Evolutionary conservation across 306 rosid species (phyloP), one percentile per base, ranked within the genome.

Genomic region (Elaeagnus macrophylla): DNA sequence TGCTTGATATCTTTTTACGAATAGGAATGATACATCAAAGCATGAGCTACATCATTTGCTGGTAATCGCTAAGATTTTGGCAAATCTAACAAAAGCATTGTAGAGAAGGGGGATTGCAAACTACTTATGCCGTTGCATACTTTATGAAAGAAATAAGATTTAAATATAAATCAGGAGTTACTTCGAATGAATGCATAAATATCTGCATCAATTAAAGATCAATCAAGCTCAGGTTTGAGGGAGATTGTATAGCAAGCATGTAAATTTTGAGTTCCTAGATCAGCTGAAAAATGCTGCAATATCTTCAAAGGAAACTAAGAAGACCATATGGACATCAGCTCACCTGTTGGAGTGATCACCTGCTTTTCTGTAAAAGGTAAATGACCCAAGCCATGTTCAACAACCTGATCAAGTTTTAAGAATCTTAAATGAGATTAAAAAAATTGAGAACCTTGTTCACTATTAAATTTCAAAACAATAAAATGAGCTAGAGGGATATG

Each of bases 331-430:
- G 64, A 40, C 37, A 50, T 19, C 9, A 56, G 54, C 90, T 73
- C 79, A 93, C 99, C 99, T 51, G 96, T 93, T 35, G 99, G 96
- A 56, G 96, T 82, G 67, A 70, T 67, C 61, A 93, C 86, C 81
- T 88, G 99, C 69, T 88, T 93, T 79, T 93, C 99, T 5, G 88
- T 93, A 68, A 93, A 93, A 55, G 99, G 99, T 59, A 93, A 79
- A 75, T 93, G 95, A 18, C 99, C 99, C 60, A 88, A 74, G 67
- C 99, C 99, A 70, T 93, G 96, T 41, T 93, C 99, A 72, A 93
- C 99, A 65, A 93, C 99, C 99, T 93, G 68, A 65, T 69, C 64
- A 76, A 77, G 66, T 19, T 52, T 60, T 39, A 59, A 45, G 16
- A 74, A 60, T 61, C 59, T 51, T 67, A 38, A 25, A 73, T 60